A percentile compares a stretch with the other conserved stretches of the same genome.
These are phyloP conservation scores for Kwoniella newhampshirensis DNA, from an alignment of 768 basidiomycete species.

Conservation along the genomic window DNA sequence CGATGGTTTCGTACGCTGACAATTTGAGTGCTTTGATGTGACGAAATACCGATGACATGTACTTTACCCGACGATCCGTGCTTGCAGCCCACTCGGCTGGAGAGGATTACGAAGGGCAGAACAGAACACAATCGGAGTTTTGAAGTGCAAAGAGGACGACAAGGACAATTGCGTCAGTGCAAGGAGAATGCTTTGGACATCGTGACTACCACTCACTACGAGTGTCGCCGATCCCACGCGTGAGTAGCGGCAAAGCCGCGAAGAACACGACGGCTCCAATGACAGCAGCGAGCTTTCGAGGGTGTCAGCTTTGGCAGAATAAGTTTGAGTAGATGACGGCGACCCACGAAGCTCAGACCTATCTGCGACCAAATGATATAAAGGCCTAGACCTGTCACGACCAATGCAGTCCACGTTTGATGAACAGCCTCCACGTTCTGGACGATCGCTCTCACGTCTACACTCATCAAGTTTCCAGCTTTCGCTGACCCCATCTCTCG, in stretches of 20 bases:
- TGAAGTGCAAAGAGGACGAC: no score
- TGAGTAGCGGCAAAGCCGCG: constrained; percentile 8
- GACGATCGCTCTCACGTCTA: constrained; percentile 15
- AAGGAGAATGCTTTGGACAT: no score
- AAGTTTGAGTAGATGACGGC: background rate
- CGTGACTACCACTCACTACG: constrained; percentile 7
- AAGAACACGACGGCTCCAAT: constrained; percentile 22
- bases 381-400: constrained; percentile 18
- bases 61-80: constrained; percentile 26
- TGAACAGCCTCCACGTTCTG: constrained; percentile 3
- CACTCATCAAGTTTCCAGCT: constrained; percentile 27
- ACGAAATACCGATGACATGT: constrained; percentile 22
- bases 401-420: constrained; percentile 12
- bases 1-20: constrained; percentile 21
- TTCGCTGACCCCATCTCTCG: constrained; percentile 27
- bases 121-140: no score
- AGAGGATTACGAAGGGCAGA: no score
- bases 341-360: constrained; percentile 25
- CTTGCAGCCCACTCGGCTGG: constrained; percentile 11
- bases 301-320: background rate
- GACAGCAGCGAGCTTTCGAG: constrained; percentile 16
- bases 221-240: background rate
- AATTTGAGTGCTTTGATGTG: constrained; percentile 31
- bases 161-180: no score
- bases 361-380: constrained; percentile 31